A percentile compares a stretch with the other conserved stretches of the same genome.
These are phyloP conservation scores for Adansonia grandidieri DNA, from an alignment of 441 rosid genomes.

Conservation along the genomic window DNA sequence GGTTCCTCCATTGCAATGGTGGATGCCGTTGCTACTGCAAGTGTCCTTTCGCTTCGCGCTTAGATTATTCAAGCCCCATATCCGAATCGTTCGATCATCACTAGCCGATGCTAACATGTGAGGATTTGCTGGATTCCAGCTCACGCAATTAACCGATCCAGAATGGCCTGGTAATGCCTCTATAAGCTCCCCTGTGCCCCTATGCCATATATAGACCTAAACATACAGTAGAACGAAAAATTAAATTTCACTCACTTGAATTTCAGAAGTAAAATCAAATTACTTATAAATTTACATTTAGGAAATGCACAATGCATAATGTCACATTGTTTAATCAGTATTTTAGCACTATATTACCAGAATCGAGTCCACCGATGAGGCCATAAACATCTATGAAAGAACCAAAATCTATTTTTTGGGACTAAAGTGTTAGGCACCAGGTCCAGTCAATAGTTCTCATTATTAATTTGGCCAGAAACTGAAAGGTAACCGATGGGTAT, in stretches of 20 bases:
- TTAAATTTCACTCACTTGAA: not conserved
- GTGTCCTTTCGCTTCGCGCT: slow-evolving; percentile 36
- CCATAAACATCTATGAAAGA: not conserved
- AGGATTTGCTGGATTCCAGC: slow-evolving; percentile 71
- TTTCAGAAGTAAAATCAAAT: not conserved
- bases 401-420: no score
- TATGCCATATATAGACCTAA: slow-evolving; percentile 78
- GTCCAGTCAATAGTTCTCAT: not conserved
- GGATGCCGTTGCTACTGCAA: slow-evolving; percentile 47
- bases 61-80: slow-evolving; percentile 66
- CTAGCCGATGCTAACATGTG: slow-evolving; percentile 80
- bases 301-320: not conserved
- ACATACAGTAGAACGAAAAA: slow-evolving; percentile 19
- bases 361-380: not conserved
- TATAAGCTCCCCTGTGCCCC: slow-evolving; percentile 53
- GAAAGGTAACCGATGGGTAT: not conserved
- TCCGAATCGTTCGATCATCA: slow-evolving; percentile 73
- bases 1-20: slow-evolving; percentile 52
- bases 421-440: not conserved
- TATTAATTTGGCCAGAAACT: not conserved
- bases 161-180: slow-evolving; percentile 62
- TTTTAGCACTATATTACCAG: not conserved
- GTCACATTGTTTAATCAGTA: not conserved
- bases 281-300: not conserved
- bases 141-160: slow-evolving; percentile 72